Evolutionary conservation across 2,329 filamentous ascomycete genomes (phyloP).

Genomic region (Onygenales sp.): DNA sequence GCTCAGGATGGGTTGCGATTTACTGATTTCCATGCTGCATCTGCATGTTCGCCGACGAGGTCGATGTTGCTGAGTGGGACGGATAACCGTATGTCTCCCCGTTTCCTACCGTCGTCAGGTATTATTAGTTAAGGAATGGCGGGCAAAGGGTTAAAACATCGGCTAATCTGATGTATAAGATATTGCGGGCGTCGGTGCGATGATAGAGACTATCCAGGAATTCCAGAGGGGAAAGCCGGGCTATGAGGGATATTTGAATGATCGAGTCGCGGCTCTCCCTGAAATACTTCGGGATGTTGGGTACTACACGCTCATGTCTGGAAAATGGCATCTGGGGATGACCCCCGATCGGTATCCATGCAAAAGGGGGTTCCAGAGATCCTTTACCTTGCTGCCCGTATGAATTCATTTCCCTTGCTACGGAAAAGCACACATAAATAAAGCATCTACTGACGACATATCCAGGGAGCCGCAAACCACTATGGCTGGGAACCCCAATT

Average conservation of each 20-base stretch:
- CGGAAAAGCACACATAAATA: neutral
- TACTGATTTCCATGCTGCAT: constrained; percentile 56
- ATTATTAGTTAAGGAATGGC: neutral
- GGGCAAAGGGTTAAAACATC: neutral
- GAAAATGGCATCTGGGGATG: constrained; percentile 56
- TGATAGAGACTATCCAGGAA: constrained; percentile 47
- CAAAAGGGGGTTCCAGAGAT: constrained; percentile 49
- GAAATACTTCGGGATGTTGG: constrained; percentile 50
- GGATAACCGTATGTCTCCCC: constrained; percentile 43
- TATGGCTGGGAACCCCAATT: constrained; percentile 44
- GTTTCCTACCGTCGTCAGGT: constrained; percentile 21
- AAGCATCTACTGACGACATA: too few species aligned
- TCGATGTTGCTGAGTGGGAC: constrained; percentile 60
- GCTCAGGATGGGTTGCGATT: constrained; percentile 48
- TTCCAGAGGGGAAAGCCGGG: constrained; percentile 51
- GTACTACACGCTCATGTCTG: constrained; percentile 52
- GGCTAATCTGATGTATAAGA: constrained; percentile 12
- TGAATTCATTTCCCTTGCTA: constrained; percentile 29
- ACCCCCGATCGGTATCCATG: constrained; percentile 48
- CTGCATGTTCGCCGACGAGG: constrained; percentile 55
- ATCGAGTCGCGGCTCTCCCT: constrained; percentile 48
- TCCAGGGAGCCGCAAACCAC: constrained; percentile 33
- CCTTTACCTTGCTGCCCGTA: constrained; percentile 51
- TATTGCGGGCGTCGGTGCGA: constrained; percentile 45
- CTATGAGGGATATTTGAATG: constrained; percentile 56